A percentile compares a stretch with the other conserved stretches of the same genome.
Conservation (phyloP, 2,329 filamentous ascomycete species). For the Alternaria novae-zelandiae region DNA sequence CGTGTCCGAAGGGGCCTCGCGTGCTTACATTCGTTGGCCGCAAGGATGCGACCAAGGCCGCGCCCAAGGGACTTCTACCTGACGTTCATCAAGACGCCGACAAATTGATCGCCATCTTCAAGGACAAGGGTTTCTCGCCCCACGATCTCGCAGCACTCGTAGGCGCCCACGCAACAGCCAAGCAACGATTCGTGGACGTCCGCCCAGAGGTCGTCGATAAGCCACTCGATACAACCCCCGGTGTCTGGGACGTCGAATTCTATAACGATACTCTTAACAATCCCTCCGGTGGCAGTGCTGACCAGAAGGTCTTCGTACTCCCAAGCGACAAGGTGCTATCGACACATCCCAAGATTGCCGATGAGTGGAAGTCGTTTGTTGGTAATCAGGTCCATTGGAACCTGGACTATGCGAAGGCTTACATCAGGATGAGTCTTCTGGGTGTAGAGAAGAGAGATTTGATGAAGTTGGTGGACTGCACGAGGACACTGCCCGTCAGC, state of each 20-base stretch:
- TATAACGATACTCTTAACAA: slow-evolving; percentile 51
- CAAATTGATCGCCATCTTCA: slow-evolving; percentile 56
- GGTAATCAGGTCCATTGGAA: slow-evolving; percentile 40
- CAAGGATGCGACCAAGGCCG: slow-evolving; percentile 51
- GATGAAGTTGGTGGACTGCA: slow-evolving; percentile 34
- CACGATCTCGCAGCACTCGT: slow-evolving; percentile 61
- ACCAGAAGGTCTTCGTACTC: slow-evolving; percentile 36
- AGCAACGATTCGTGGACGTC: slow-evolving; percentile 56
- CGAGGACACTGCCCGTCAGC: slow-evolving; percentile 35
- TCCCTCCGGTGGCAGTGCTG: slow-evolving; percentile 17
- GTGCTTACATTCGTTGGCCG: slow-evolving; percentile 60
- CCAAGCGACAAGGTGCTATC: slow-evolving; percentile 35
- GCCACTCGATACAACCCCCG: slow-evolving; percentile 58
- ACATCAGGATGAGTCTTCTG: slow-evolving; percentile 38
- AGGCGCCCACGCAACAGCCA: slow-evolving; percentile 60
- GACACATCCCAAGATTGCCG: slow-evolving; percentile 35
- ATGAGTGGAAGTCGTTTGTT: slow-evolving; percentile 34
- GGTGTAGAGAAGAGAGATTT: slow-evolving; percentile 34
- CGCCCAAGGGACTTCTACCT: slow-evolving; percentile 56
- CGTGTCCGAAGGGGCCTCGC: slow-evolving; percentile 60
- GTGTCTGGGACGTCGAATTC: slow-evolving; percentile 59
- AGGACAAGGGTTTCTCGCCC: slow-evolving; percentile 58
- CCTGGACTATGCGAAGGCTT: slow-evolving; percentile 41
- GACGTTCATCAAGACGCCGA: slow-evolving; percentile 50
- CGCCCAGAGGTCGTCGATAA: slow-evolving; percentile 41